Conservation (phyloP, 225 moss, liverwort and hornwort species). For the Bryoerythrophyllum caledonicum region DNA sequence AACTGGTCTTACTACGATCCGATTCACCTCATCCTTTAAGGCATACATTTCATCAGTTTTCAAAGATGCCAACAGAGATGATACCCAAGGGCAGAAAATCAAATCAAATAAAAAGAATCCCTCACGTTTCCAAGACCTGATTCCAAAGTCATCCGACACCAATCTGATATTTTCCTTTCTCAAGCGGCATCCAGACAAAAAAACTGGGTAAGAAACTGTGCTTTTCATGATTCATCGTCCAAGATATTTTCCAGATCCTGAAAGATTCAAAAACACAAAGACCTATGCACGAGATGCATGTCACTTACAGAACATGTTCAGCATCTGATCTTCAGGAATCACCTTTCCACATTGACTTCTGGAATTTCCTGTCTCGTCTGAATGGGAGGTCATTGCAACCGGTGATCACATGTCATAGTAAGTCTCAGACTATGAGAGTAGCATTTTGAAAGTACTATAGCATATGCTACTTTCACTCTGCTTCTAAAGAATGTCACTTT, state of each 20-base stretch:
- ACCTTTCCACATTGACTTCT: background rate
- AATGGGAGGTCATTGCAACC: too few relatives aligned
- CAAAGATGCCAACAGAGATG: background rate
- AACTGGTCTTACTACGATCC: background rate
- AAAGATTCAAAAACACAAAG: background rate
- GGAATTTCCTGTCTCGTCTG: too few relatives aligned
- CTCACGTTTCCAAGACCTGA: background rate
- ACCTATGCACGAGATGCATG: background rate
- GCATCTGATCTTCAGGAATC: background rate
- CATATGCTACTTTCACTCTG: background rate
- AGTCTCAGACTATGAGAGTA: background rate
- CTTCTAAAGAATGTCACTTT: background rate
- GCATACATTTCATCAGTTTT: background rate
- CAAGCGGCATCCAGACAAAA: background rate
- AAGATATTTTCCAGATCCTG: background rate
- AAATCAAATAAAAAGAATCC: background rate
- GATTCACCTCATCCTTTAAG: background rate
- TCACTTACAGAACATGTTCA: background rate
- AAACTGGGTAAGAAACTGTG: background rate
- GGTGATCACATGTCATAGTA: background rate
- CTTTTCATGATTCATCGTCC: background rate
- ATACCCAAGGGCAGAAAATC: background rate
- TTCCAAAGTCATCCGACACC: background rate
- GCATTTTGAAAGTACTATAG: background rate
- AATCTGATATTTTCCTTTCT: background rate